These are phyloP conservation scores for Trametes villosa DNA, from an alignment of 768 basidiomycete genomes.

Conservation along the genomic window DNA sequence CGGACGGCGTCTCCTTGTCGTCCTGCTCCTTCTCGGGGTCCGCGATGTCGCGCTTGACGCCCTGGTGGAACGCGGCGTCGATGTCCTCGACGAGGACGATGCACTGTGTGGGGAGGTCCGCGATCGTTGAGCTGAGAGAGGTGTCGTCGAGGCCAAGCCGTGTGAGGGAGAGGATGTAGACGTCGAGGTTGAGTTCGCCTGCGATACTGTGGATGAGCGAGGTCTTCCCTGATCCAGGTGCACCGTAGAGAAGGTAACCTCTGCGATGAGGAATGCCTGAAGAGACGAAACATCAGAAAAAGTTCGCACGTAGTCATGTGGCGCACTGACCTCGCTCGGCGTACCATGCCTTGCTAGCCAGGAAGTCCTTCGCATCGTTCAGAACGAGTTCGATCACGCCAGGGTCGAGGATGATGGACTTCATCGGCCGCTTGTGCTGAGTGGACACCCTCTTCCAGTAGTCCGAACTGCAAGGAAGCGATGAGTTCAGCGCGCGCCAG, in stretches of 20 bases:
- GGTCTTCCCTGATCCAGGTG: constrained; percentile 80
- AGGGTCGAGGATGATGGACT: constrained; percentile 74
- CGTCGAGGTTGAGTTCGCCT: constrained; percentile 75
- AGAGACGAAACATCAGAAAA: neutral
- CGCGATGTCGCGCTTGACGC: constrained; percentile 24
- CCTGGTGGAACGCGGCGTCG: constrained; percentile 66
- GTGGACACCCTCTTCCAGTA: constrained; percentile 61
- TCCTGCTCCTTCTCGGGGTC: constrained; percentile 15
- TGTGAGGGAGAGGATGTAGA: constrained; percentile 75
- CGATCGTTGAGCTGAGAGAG: constrained; percentile 58
- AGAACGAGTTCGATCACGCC: constrained; percentile 70
- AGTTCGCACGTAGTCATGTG: neutral
- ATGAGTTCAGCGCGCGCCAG: neutral
- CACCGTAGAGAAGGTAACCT: constrained; percentile 77
- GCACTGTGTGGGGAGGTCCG: constrained; percentile 68
- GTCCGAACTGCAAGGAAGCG: constrained; percentile 25
- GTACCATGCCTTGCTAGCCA: constrained; percentile 75
- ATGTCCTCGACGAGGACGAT: constrained; percentile 86
- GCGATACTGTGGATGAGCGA: constrained; percentile 77
- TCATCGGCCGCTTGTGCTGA: constrained; percentile 66
- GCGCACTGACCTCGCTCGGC: constrained; percentile 56
- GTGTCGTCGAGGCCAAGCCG: constrained; percentile 67
- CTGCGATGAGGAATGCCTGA: constrained; percentile 75
- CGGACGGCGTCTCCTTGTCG: neutral
- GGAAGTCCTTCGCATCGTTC: constrained; percentile 73